Conservation (phyloP, 2,329 filamentous ascomycete species). For the Immersiporthe knoxdaviesiana region DNA sequence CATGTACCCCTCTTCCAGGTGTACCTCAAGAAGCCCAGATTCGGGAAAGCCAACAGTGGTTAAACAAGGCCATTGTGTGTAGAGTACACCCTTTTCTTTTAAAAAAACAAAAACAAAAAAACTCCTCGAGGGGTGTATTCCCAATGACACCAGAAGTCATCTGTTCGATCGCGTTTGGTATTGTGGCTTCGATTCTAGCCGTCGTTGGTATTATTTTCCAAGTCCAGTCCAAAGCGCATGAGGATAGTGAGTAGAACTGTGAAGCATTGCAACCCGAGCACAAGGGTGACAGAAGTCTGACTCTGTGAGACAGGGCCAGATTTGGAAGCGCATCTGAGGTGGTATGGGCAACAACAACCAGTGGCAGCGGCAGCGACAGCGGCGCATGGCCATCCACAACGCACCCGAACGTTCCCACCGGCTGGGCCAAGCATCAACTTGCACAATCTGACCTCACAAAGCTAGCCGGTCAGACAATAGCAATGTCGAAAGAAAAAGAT, state of each 20-base stretch:
- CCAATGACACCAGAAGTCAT: slow-evolving; percentile 9
- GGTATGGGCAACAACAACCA: neutral
- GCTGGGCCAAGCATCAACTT: neutral
- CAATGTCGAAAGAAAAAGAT: neutral
- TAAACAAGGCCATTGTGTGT: no score
- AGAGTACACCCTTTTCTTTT: no score
- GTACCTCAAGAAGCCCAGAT: no score
- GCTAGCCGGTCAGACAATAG: neutral
- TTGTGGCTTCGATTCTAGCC: neutral
- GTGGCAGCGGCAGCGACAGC: neutral
- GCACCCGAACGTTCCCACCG: neutral
- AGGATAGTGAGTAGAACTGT: neutral
- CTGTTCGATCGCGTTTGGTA: neutral
- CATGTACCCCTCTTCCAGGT: no score
- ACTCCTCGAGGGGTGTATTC: no score
- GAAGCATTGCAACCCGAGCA: neutral
- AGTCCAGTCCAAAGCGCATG: neutral
- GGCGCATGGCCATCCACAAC: neutral
- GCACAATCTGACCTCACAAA: neutral
- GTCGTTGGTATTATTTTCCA: neutral
- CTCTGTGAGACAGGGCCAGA: neutral
- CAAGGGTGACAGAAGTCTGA: neutral
- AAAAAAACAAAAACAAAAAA: no score
- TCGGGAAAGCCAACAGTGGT: no score
- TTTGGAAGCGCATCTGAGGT: neutral